Evolutionary conservation across 2,329 filamentous ascomycete species (phyloP).

Genomic region (Chaetomiaceae sp.): DNA sequence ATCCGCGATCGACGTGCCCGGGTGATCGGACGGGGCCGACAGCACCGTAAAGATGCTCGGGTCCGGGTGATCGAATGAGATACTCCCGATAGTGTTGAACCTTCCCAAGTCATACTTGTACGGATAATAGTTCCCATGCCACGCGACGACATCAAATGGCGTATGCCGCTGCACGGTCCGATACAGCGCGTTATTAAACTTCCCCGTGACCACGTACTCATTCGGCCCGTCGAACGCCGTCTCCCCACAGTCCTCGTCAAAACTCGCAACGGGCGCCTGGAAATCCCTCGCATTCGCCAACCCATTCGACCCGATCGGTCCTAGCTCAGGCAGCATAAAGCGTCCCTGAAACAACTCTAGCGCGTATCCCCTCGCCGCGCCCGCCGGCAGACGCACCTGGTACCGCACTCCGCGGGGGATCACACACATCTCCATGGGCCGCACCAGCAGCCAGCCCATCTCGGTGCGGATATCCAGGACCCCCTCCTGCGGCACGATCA

Average conservation of each 20-base stretch:
- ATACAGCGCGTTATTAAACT: constrained; percentile 66
- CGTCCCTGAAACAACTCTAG: constrained; percentile 71
- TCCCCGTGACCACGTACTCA: constrained; percentile 52
- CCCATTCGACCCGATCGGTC: constrained; percentile 68
- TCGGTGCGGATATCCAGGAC: constrained; percentile 73
- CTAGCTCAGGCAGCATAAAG: constrained; percentile 67
- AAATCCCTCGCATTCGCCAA: constrained; percentile 75
- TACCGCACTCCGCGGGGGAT: constrained; percentile 72
- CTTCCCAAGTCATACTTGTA: constrained; percentile 78
- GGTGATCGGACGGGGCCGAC: constrained; percentile 56
- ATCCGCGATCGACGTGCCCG: constrained; percentile 63
- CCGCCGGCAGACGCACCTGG: constrained; percentile 61
- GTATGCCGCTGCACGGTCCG: constrained; percentile 62
- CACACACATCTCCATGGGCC: constrained; percentile 73
- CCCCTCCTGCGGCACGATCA: constrained; percentile 73
- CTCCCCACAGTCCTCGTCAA: constrained; percentile 53
- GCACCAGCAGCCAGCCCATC: constrained; percentile 67
- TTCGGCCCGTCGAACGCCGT: constrained; percentile 37
- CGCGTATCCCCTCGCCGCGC: constrained; percentile 63
- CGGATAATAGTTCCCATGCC: constrained; percentile 76
- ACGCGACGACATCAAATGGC: constrained; percentile 74
- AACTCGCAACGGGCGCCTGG: constrained; percentile 65
- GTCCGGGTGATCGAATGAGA: constrained; percentile 74
- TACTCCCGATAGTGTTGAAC: constrained; percentile 69
- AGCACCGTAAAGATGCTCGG: constrained; percentile 73